Evolutionary conservation across 202 grass and related monocot species (phyloP).

Genomic region (Zizania palustris): DNA sequence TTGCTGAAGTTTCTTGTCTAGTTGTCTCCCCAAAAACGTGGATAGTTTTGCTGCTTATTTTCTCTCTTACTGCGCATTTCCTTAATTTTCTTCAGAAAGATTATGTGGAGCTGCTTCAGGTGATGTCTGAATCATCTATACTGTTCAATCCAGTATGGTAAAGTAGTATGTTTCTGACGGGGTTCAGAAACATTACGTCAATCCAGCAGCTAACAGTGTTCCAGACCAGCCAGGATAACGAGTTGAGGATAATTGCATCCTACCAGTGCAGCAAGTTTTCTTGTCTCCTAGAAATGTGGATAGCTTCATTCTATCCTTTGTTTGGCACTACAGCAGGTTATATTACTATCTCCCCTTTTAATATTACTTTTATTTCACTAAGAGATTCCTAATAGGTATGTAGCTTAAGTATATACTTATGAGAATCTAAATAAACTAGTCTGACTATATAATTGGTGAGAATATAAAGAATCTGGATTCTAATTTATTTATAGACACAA

Average conservation of each 20-base stretch:
- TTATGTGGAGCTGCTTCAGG: neutral
- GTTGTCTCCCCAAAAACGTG: neutral
- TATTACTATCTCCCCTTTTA: no score
- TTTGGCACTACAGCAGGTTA: neutral
- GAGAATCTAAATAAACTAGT: no score
- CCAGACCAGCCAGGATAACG: neutral
- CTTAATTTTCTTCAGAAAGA: neutral
- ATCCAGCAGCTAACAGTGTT: neutral
- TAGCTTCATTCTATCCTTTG: neutral
- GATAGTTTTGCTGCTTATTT: neutral
- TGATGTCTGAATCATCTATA: neutral
- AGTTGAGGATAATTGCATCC: neutral
- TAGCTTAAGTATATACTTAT: no score
- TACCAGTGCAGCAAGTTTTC: neutral
- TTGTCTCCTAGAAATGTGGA: neutral
- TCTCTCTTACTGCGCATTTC: neutral
- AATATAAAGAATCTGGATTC: no score
- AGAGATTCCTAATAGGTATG: no score
- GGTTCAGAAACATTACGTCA: neutral
- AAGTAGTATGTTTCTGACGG: neutral
- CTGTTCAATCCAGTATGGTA: neutral
- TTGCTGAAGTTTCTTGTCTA: neutral
- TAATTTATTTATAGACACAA: no score
- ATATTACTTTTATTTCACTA: no score
- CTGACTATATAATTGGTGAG: no score